Evolutionary conservation across 306 rosid species (phyloP).

Genomic region (Amphicarpaea edgeworthii): DNA sequence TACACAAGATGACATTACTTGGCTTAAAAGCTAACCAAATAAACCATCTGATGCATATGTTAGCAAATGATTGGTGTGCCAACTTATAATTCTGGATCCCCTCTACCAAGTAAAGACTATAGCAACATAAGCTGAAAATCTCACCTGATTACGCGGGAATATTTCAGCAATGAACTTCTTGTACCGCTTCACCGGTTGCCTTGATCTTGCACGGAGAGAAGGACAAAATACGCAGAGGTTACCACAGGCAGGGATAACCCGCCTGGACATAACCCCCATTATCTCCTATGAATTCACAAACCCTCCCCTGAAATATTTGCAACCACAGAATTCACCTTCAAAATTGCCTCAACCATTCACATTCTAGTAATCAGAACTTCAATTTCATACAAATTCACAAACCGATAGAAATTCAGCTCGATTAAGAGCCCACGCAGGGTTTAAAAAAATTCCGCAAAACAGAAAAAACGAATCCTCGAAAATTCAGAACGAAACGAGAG

Average conservation of each 20-base stretch:
- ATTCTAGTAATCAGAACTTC: slow-evolving; percentile 25
- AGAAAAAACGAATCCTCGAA: neutral
- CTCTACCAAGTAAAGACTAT: slow-evolving; percentile 7
- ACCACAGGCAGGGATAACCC: slow-evolving; percentile 96
- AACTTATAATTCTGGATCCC: slow-evolving; percentile 5
- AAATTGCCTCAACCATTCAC: slow-evolving; percentile 26
- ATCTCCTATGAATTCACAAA: slow-evolving; percentile 48
- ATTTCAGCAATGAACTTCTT: slow-evolving; percentile 85
- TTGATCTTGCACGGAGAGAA: slow-evolving; percentile 91
- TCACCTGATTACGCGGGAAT: slow-evolving; percentile 88
- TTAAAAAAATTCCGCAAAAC: neutral
- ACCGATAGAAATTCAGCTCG: slow-evolving; percentile 44
- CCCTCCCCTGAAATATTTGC: slow-evolving; percentile 46
- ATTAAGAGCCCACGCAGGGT: slow-evolving; percentile 18
- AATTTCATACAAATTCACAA: slow-evolving; percentile 36
- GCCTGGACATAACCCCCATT: slow-evolving; percentile 99
- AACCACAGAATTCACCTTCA: slow-evolving; percentile 31
- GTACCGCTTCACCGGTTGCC: slow-evolving; percentile 98
- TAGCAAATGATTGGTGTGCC: slow-evolving; percentile 1
- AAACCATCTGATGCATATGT: slow-evolving; percentile 22
- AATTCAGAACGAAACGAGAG: slow-evolving; percentile 24
- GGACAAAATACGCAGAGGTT: slow-evolving; percentile 98
- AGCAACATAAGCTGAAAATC: slow-evolving; percentile 28
- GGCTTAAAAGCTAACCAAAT: slow-evolving; percentile 30
- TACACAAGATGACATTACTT: slow-evolving; percentile 27